phyloP scores from a whole-genome alignment of 2,329 filamentous ascomycete genomes.

The Scedosporium boydii region DNA sequence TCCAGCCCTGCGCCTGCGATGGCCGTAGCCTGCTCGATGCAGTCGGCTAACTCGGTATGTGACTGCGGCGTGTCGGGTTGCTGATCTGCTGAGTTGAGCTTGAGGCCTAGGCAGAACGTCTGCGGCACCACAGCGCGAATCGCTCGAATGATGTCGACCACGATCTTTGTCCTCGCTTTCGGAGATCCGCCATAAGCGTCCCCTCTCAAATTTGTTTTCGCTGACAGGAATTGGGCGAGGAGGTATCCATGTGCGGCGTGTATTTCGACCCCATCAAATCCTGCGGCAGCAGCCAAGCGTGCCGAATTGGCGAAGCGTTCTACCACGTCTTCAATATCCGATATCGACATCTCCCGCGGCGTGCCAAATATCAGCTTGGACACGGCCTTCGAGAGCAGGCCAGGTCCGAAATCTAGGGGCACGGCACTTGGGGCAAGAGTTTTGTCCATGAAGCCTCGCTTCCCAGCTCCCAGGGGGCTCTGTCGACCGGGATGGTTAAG shows the following conservation, averaged over 20 bases:
- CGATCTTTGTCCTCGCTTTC: slow-evolving; percentile 31
- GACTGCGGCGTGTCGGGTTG: slow-evolving; percentile 34
- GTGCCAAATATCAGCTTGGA: slow-evolving; percentile 32
- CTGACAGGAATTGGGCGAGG: slow-evolving; percentile 44
- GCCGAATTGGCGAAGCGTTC: slow-evolving; percentile 43
- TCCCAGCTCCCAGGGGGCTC: slow-evolving; percentile 27
- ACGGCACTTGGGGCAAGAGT: slow-evolving; percentile 20
- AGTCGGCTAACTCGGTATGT: slow-evolving; percentile 24
- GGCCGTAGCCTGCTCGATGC: slow-evolving; percentile 39
- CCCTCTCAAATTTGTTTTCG: slow-evolving; percentile 38
- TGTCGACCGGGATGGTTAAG: slow-evolving; percentile 39
- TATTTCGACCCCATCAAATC: slow-evolving; percentile 34
- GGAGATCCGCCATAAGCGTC: slow-evolving; percentile 43
- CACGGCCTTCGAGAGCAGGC: slow-evolving; percentile 12
- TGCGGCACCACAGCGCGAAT: slow-evolving; percentile 26
- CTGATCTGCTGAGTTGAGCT: slow-evolving; percentile 50
- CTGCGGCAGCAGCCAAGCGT: slow-evolving; percentile 33
- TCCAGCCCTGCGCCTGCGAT: slow-evolving; percentile 45
- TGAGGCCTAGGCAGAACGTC: slow-evolving; percentile 40
- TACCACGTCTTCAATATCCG: slow-evolving; percentile 45
- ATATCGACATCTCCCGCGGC: slow-evolving; percentile 44
- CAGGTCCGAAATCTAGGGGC: neutral
- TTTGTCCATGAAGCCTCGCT: slow-evolving; percentile 24
- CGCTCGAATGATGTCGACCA: slow-evolving; percentile 38
- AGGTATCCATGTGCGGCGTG: slow-evolving; percentile 49